Base-by-base conservation (phyloP, 208 protist species). In the Crithidia acanthocephali region DNA sequence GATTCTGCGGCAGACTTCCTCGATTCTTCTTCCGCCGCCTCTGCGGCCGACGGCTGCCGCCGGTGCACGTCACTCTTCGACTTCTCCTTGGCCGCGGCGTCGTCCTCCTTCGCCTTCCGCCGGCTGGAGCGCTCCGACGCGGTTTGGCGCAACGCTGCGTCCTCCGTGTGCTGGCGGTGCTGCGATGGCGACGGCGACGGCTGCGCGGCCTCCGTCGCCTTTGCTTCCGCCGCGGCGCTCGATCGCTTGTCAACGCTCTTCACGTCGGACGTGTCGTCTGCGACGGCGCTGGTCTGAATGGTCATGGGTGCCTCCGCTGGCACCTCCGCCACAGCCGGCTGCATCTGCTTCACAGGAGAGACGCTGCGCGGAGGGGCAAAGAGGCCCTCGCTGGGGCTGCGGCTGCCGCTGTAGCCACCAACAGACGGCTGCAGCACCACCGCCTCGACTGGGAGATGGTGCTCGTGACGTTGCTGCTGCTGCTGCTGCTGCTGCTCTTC, bases 341-440 rank as follows among this genome's bases (percentile, higher is more conserved):
- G n/a, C n/a, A 25, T 5, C 25, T 6, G 9, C n/a, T 45, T 57
- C 18, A 30, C 35, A 0, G 48, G 30, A 5, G 56, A 28, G 10
- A 8, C 40, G 23, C n/a, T 30, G 27, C 10, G 27, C 15, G 44
- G 18, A 15, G 28, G 32, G 2, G 25, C 0, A 16, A 57, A 47
- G 60, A 62, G 32, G 20, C 32, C 32, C 1, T 68, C 60, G 42
- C 57, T 72, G 68, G 25, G 50, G 50, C 66, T 64, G 61, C 57
- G 42, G 58, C 63, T 72, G 50, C 42, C 40, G 44, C 45, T 68
- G 42, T 30, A 44, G 27, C 50, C 58, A 2, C n/a, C 53, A 9
- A 28, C 30, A n/a, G 57, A 69, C 7, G 56, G 55, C 35, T 59
- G 75, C n/a, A 65, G 18, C 9, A 75, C 57, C 11, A 68, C 45